Evolutionary conservation across 345 rosid species (phyloP).

Genomic region (Kandelia obovata): DNA sequence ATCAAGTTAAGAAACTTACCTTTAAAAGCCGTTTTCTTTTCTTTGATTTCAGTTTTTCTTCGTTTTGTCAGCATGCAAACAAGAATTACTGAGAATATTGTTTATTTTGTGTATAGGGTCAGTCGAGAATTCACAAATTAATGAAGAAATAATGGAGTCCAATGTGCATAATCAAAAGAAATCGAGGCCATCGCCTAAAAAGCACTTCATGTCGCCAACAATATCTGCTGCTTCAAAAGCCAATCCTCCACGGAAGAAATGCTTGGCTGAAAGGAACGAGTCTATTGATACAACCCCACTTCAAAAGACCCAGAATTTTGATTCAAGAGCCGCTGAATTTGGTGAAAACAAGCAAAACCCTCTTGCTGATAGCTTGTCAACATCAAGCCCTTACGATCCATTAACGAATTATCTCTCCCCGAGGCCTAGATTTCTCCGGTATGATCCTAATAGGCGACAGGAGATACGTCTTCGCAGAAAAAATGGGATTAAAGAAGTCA

Average conservation of each 20-base stretch:
- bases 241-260: slow-evolving; percentile 30
- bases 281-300: slow-evolving; percentile 4
- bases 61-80: too few species aligned
- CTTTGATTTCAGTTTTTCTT: too few species aligned
- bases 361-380: slow-evolving; percentile 6
- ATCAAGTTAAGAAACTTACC: too few species aligned
- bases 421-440: slow-evolving; percentile 44
- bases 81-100: neutral
- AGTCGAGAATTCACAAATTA: slow-evolving; percentile 32
- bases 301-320: slow-evolving; percentile 11
- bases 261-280: slow-evolving; percentile 41
- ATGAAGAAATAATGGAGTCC: slow-evolving; percentile 6
- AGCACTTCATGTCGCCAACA: slow-evolving; percentile 34
- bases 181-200: neutral
- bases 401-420: slow-evolving; percentile 28
- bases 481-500: slow-evolving; percentile 20
- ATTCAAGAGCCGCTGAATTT: neutral
- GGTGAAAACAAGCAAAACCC: neutral
- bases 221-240: slow-evolving; percentile 35
- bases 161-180: slow-evolving; percentile 18
- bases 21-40: too few species aligned
- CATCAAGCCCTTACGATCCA: slow-evolving; percentile 29
- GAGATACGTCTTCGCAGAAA: slow-evolving; percentile 25
- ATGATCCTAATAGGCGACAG: slow-evolving; percentile 32
- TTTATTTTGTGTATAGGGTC: slow-evolving; percentile 9